A percentile compares a stretch with the other conserved stretches of the same genome.
Evolutionary conservation across 208 protist species (phyloP).

Genomic region (Leptomonas seymouri): DNA sequence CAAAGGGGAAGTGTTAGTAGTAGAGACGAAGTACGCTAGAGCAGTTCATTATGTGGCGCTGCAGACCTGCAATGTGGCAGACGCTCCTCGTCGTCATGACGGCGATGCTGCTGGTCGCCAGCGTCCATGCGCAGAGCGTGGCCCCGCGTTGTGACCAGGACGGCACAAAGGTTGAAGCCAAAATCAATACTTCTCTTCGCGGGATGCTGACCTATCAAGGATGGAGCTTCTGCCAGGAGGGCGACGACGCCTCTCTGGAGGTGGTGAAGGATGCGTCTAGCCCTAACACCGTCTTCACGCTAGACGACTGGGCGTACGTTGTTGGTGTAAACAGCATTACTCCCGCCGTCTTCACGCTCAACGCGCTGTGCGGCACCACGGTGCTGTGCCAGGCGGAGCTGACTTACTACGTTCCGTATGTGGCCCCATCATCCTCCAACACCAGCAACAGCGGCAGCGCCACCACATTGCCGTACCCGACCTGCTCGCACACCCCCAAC

Average conservation of each 20-base stretch:
- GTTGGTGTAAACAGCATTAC: conserved; percentile 24
- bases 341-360: conserved; percentile 35
- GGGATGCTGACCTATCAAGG: conserved; percentile 20
- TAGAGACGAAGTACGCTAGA: too few species aligned
- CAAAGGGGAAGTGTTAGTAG: too few species aligned
- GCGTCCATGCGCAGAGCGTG: conserved; percentile 12
- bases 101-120: conserved; percentile 11
- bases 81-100: conserved; percentile 10
- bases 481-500: conserved; percentile 18
- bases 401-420: conserved; percentile 20
- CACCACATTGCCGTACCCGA: conserved; percentile 5
- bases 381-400: conserved; percentile 48
- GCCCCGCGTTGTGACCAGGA: conserved; percentile 26
- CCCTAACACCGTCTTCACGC: conserved; percentile 30
- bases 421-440: conserved; percentile 2
- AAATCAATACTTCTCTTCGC: background rate
- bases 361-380: conserved; percentile 38
- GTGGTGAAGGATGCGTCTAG: conserved; percentile 15
- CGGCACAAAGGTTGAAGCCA: background rate
- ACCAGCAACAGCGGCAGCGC: conserved; percentile 1
- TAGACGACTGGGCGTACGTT: conserved; percentile 48
- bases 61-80: background rate
- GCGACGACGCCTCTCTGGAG: conserved; percentile 7
- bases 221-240: conserved; percentile 11
- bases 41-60: conserved; percentile 6